Percentiles rank a stretch among this genome's conserved stretches.
These are phyloP conservation scores for Crithidia bombi DNA, from an alignment of 208 protist genomes.

Conservation along the genomic window DNA sequence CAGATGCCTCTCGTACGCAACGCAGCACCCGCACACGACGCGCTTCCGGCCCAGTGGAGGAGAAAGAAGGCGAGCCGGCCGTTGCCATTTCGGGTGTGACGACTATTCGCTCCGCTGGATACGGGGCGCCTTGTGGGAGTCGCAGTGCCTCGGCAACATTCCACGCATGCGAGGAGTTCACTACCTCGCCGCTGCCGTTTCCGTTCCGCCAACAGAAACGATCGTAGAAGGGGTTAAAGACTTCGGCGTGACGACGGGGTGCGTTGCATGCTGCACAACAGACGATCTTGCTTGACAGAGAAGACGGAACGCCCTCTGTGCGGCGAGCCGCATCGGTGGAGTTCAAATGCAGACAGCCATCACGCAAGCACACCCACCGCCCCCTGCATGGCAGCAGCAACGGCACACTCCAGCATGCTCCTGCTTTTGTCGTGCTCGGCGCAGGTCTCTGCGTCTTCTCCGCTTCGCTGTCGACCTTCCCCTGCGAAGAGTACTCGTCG, in stretches of 20 bases:
- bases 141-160: background rate
- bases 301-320: background rate
- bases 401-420: background rate
- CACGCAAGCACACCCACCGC: conserved; percentile 68
- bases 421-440: background rate
- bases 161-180: background rate
- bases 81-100: background rate
- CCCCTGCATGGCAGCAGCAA: conserved; percentile 6
- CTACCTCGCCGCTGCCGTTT: background rate
- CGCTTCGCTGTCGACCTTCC: too few species aligned
- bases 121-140: background rate
- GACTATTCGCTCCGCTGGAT: background rate
- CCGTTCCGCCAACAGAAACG: conserved; percentile 13
- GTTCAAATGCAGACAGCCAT: conserved; percentile 71
- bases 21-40: background rate
- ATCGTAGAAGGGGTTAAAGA: conserved; percentile 24
- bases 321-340: background rate
- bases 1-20: background rate
- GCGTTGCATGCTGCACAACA: conserved; percentile 33
- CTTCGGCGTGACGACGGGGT: conserved; percentile 10
- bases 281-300: background rate
- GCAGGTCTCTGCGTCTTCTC: too few species aligned
- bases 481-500: background rate
- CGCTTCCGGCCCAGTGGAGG: background rate
- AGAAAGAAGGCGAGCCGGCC: background rate